Percentiles rank a stretch among this genome's conserved stretches.
Evolutionary conservation across 345 rosid genomes (phyloP).

Genomic region (Lumnitzera littorea): DNA sequence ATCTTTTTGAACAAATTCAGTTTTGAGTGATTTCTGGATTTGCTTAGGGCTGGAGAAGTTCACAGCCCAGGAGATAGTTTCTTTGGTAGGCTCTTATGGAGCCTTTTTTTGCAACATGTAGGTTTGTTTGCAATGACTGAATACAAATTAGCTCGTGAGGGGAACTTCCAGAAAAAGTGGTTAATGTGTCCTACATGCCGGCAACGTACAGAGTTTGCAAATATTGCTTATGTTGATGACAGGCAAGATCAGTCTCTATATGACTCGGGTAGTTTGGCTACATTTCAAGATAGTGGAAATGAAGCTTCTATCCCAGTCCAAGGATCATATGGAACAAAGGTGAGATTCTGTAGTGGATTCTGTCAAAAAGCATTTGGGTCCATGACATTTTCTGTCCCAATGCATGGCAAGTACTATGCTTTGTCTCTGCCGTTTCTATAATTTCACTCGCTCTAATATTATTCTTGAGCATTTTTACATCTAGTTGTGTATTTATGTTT

Average conservation of each 20-base stretch:
- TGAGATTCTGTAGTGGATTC: constrained; percentile 11
- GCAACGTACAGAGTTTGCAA: constrained; percentile 76
- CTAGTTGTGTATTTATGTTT: too few relatives aligned
- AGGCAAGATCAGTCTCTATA: constrained; percentile 23
- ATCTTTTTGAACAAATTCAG: too few relatives aligned
- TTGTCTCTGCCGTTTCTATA: too few relatives aligned
- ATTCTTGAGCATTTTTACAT: too few relatives aligned
- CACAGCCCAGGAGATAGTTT: too few relatives aligned
- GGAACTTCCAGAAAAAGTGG: constrained; percentile 49
- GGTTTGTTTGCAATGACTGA: constrained; percentile 86
- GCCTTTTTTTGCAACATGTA: constrained; percentile 17
- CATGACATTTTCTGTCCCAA: neutral
- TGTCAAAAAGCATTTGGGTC: neutral
- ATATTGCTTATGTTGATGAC: constrained; percentile 80
- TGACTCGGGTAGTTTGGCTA: constrained; percentile 16
- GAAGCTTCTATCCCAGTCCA: constrained; percentile 61
- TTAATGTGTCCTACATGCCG: constrained; percentile 93
- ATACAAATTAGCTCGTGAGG: constrained; percentile 32
- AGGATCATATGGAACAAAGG: constrained; percentile 99
- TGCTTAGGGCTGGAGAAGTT: too few relatives aligned
- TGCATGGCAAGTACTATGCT: too few relatives aligned
- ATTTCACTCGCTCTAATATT: too few relatives aligned
- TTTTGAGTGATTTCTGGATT: too few relatives aligned
- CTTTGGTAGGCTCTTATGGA: too few relatives aligned
- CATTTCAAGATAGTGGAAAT: constrained; percentile 37